phyloP scores from a whole-genome alignment of 2,329 filamentous ascomycete species.

The Cladosporium sp. region DNA sequence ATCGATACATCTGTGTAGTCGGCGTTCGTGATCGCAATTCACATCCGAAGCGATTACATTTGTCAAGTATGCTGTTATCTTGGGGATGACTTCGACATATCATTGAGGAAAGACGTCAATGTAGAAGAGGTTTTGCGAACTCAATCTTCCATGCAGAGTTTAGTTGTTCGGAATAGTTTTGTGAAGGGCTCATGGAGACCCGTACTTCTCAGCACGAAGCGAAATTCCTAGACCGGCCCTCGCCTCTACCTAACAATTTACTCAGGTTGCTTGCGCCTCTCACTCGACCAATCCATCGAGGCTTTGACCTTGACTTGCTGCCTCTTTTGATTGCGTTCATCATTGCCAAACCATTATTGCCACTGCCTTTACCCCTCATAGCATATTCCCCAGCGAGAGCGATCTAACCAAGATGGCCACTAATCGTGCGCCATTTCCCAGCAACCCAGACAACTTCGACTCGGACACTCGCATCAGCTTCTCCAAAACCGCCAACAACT shows the following conservation, averaged over 20 bases:
- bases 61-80: no score
- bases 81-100: no score
- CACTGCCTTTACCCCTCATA: no score
- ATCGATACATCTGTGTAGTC: no score
- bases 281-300: neutral
- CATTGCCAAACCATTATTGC: no score
- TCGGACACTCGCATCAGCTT: constrained; percentile 81
- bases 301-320: neutral
- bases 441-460: constrained; percentile 67
- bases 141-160: no score
- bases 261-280: neutral
- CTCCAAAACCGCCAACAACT: constrained; percentile 72
- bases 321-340: neutral
- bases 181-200: neutral
- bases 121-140: no score
- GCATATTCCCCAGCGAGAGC: no score
- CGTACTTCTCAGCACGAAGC: neutral
- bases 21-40: no score
- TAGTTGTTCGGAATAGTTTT: no score
- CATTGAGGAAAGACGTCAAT: no score
- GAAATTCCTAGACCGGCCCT: neutral
- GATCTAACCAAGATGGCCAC: constrained; percentile 20
- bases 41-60: no score
- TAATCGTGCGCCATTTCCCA: constrained; percentile 46
- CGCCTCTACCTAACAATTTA: neutral